Evolutionary conservation across 164 flowering plant genomes (phyloP).

Genomic region (Dillenia turbinata): DNA sequence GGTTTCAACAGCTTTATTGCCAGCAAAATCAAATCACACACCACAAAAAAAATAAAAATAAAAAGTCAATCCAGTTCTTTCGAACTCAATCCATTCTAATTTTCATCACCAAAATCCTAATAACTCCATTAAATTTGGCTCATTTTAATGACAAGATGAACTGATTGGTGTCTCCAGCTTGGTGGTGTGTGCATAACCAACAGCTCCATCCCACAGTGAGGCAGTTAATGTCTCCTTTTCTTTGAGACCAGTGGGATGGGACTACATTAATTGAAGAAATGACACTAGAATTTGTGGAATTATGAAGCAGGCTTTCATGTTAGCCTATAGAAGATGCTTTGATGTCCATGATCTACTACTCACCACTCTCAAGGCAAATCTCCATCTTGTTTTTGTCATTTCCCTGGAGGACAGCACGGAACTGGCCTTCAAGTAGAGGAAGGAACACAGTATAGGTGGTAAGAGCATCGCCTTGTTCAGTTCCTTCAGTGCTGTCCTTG

Average conservation of each 20-base stretch:
- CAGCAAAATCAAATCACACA: slow-evolving; percentile 53
- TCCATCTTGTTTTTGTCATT: slow-evolving; percentile 77
- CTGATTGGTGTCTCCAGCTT: slow-evolving; percentile 18
- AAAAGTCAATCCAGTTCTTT: slow-evolving; percentile 28
- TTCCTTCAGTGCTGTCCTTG: slow-evolving; percentile 44
- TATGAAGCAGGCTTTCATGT: too few species aligned
- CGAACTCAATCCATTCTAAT: slow-evolving; percentile 14
- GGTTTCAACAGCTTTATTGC: slow-evolving; percentile 67
- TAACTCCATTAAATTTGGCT: slow-evolving; percentile 20
- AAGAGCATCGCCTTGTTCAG: slow-evolving; percentile 33
- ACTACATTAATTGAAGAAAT: slow-evolving; percentile 10
- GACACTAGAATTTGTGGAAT: background rate
- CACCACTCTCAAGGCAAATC: slow-evolving; percentile 97
- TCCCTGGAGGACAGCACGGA: slow-evolving; percentile 92
- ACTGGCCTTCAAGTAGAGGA: slow-evolving; percentile 88
- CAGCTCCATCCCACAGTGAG: slow-evolving; percentile 25
- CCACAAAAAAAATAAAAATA: slow-evolving; percentile 13
- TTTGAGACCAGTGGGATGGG: slow-evolving; percentile 4
- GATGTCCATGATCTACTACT: slow-evolving; percentile 31
- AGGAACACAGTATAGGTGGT: slow-evolving; percentile 82
- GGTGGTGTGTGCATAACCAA: slow-evolving; percentile 15
- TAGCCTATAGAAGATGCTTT: slow-evolving; percentile 13
- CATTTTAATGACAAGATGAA: slow-evolving; percentile 11
- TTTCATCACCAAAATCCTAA: slow-evolving; percentile 14
- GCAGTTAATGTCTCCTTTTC: slow-evolving; percentile 4